Conservation (phyloP, 192 early-diverging fungal species). For the Kappamyces sp. region DNA sequence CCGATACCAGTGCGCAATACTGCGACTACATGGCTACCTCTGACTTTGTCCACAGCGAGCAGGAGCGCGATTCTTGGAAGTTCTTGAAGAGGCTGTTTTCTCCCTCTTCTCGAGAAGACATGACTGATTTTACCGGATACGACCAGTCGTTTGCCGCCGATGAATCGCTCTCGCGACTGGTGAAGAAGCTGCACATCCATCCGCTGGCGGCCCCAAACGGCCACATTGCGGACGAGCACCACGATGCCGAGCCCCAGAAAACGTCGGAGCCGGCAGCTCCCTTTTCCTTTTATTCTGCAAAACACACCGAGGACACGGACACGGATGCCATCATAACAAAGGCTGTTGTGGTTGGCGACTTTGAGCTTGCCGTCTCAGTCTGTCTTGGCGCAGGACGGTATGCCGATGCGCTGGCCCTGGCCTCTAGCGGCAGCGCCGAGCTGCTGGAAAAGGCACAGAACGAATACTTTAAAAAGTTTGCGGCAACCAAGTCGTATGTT, state of each 20-base stretch:
- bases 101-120: constrained; percentile 66
- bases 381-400: constrained; percentile 75
- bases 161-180: constrained; percentile 50
- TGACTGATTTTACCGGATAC: constrained; percentile 87
- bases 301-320: constrained; percentile 52
- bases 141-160: constrained; percentile 60
- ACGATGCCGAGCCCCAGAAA: constrained; percentile 16
- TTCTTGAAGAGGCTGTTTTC: constrained; percentile 81
- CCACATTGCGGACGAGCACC: constrained; percentile 8
- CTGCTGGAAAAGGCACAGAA: constrained; percentile 67
- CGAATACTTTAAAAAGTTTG: constrained; percentile 74
- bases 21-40: constrained; percentile 28
- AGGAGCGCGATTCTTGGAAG: constrained; percentile 60
- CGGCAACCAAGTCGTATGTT: constrained; percentile 65
- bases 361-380: constrained; percentile 82
- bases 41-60: constrained; percentile 22
- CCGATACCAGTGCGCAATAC: constrained; percentile 29
- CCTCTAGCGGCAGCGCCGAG: constrained; percentile 76
- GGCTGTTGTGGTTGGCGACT: constrained; percentile 83
- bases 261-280: constrained; percentile 23
- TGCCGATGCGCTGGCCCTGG: constrained; percentile 84
- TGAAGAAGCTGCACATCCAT: constrained; percentile 39
- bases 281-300: constrained; percentile 35
- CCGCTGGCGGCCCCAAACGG: constrained; percentile 9
- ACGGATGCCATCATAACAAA: constrained; percentile 77